Percentiles rank a stretch among this genome's conserved stretches.
Evolutionary conservation across 1,139 yeast genomes (phyloP).

Genomic region (Taphrina wiesneri): DNA sequence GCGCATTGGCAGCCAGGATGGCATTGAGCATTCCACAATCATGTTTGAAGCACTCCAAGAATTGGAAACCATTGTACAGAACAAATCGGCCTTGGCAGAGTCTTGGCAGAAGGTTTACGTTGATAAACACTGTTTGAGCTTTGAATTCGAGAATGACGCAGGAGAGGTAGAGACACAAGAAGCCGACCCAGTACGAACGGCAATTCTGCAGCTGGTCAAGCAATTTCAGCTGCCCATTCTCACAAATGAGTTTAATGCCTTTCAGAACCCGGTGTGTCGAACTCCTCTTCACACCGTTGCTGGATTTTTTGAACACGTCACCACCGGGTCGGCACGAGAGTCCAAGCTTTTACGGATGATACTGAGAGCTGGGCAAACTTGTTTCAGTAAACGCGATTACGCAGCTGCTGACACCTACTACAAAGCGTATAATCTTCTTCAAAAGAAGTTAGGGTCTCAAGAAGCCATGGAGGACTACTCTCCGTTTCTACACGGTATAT

Average conservation of each 20-base stretch:
- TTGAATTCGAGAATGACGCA: not conserved
- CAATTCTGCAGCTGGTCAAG: not conserved
- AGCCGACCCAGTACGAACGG: not conserved
- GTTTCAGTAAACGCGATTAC: conserved; percentile 10
- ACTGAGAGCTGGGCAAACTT: conserved; percentile 1
- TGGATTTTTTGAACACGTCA: not conserved
- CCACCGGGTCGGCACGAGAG: not conserved
- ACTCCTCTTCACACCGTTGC: not conserved
- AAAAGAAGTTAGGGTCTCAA: not conserved
- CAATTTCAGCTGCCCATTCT: not conserved
- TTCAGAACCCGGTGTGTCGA: not conserved
- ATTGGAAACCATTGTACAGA: not conserved
- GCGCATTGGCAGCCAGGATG: not conserved
- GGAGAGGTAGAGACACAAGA: not conserved
- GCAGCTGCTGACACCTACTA: conserved; percentile 1
- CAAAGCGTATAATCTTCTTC: conserved; percentile 9
- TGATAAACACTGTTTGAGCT: not conserved
- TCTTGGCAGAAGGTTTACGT: not conserved
- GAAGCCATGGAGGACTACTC: conserved; percentile 27
- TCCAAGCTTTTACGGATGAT: conserved; percentile 5
- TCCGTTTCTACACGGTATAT: conserved; percentile 9
- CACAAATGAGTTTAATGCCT: not conserved
- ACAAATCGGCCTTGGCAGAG: not conserved
- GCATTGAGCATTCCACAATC: not conserved
- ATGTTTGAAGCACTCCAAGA: not conserved